Evolutionary conservation across 768 basidiomycete species (phyloP).

Genomic region (Auricularia cornea): DNA sequence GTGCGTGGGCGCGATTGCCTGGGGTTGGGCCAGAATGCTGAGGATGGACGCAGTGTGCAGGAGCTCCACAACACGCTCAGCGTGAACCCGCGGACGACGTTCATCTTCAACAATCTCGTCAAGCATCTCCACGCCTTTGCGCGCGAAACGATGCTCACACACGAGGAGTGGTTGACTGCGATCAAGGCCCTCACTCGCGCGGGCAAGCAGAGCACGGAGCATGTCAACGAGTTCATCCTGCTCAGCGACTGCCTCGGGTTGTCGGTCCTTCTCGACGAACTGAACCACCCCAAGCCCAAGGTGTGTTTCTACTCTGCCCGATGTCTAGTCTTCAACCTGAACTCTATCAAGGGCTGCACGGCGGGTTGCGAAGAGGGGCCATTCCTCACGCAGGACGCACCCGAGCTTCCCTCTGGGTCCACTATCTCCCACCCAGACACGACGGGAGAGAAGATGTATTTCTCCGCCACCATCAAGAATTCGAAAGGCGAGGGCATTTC

Average conservation of each 20-base stretch:
- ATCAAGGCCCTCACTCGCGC: conserved; percentile 31
- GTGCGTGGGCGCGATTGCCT: background rate
- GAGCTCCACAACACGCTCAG: conserved; percentile 21
- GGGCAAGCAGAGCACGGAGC: conserved; percentile 31
- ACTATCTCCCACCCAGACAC: conserved; percentile 18
- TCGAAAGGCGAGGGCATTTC: conserved; percentile 24
- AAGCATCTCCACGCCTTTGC: conserved; percentile 31
- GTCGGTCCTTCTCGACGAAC: conserved; percentile 30
- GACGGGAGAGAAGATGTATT: conserved; percentile 27
- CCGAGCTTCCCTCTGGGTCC: conserved; percentile 21
- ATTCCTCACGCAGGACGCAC: conserved; percentile 26
- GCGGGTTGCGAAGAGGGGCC: conserved; percentile 29
- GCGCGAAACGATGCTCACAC: conserved; percentile 29
- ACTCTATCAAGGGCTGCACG: conserved; percentile 17
- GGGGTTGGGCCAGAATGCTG: background rate
- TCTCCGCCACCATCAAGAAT: conserved; percentile 27
- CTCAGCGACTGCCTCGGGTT: conserved; percentile 32
- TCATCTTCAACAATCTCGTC: conserved; percentile 24
- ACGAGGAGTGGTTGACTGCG: conserved; percentile 29
- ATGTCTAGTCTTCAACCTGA: background rate
- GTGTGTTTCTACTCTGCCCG: conserved; percentile 9
- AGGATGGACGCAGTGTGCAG: conserved; percentile 13
- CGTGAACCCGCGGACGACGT: conserved; percentile 22
- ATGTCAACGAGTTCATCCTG: conserved; percentile 33
- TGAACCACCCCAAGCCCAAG: conserved; percentile 26